These are phyloP conservation scores for Fusarium burgessii DNA, from an alignment of 2,329 filamentous ascomycete genomes.

Conservation along the genomic window DNA sequence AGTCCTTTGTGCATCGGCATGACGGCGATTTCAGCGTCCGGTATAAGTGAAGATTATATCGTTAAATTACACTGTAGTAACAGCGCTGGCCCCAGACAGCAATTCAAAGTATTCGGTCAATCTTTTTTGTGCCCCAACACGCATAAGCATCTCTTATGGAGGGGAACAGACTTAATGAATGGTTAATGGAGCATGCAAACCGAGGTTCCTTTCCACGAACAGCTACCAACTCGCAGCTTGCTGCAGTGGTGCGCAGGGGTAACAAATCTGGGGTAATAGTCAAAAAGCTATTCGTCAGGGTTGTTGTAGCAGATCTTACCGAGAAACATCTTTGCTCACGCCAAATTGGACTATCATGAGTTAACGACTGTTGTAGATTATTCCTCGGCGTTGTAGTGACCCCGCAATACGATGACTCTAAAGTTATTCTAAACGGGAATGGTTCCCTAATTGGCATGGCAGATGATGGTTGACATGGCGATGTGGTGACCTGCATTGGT, in stretches of 20 bases:
- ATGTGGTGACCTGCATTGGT: slow-evolving; percentile 45
- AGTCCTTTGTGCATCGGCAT: slow-evolving; percentile 63
- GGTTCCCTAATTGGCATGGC: slow-evolving; percentile 19
- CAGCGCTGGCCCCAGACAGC: not conserved
- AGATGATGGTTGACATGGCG: slow-evolving; percentile 31
- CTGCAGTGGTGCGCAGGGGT: slow-evolving; percentile 13
- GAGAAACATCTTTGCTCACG: slow-evolving; percentile 3
- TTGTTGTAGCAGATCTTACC: not conserved
- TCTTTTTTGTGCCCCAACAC: not conserved
- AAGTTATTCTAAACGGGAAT: slow-evolving; percentile 17
- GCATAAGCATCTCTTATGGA: not conserved
- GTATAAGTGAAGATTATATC: slow-evolving; percentile 10
- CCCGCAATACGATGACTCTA: slow-evolving; percentile 28
- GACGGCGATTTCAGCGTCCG: slow-evolving; percentile 3
- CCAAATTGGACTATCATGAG: slow-evolving; percentile 9
- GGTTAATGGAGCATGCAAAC: slow-evolving; percentile 8
- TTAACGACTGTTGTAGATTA: slow-evolving; percentile 4
- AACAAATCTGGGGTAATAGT: slow-evolving; percentile 20
- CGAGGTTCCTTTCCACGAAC: slow-evolving; percentile 29
- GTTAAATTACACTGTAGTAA: not conserved
- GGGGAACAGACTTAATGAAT: slow-evolving; percentile 1
- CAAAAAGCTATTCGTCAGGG: slow-evolving; percentile 19
- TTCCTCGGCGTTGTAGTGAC: slow-evolving; percentile 22
- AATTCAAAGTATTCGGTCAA: not conserved
- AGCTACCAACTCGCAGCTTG: slow-evolving; percentile 28